These are phyloP conservation scores for Pinus albicaulis DNA, from an alignment of 75 land plant species.

Conservation along the genomic window DNA sequence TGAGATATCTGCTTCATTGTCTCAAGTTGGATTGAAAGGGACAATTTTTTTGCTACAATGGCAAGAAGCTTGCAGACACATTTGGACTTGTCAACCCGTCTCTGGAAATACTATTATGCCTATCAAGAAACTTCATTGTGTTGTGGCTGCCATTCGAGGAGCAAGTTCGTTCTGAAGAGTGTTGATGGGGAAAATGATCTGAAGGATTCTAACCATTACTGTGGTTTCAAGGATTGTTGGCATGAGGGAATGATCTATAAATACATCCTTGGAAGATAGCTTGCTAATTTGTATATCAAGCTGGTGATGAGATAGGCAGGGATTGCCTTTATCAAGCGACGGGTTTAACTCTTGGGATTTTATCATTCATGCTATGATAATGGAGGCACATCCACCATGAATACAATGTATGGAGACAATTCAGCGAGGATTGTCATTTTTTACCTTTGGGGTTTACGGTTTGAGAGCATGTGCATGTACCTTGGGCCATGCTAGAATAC, in stretches of 20 bases:
- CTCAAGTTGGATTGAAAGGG: slow-evolving; percentile 45
- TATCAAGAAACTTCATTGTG: slow-evolving; percentile 45
- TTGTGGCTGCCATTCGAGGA: slow-evolving; percentile 39
- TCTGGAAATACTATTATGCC: slow-evolving; percentile 36
- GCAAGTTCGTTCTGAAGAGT: slow-evolving; percentile 27
- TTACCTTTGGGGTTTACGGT: too few relatives aligned
- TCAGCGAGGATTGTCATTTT: too few relatives aligned
- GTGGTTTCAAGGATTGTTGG: slow-evolving; percentile 27
- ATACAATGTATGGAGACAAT: too few relatives aligned
- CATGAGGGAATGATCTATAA: slow-evolving; percentile 21
- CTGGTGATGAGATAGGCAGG: too few relatives aligned
- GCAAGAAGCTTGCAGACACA: slow-evolving; percentile 55
- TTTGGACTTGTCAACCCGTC: slow-evolving; percentile 37
- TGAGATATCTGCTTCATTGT: slow-evolving; percentile 31
- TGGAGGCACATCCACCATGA: too few relatives aligned
- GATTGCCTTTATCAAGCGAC: too few relatives aligned
- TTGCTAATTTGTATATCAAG: too few relatives aligned
- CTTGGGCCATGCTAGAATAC: too few relatives aligned
- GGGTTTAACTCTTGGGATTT: too few relatives aligned
- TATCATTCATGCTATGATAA: too few relatives aligned
- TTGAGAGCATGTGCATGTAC: too few relatives aligned
- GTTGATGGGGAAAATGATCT: slow-evolving; percentile 28
- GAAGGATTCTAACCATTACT: slow-evolving; percentile 44
- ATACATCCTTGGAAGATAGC: not conserved
- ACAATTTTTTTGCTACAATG: slow-evolving; percentile 25